Evolutionary conservation across 371 early-diverging fungal genomes (phyloP).

Genomic region (Mortierella sp.): DNA sequence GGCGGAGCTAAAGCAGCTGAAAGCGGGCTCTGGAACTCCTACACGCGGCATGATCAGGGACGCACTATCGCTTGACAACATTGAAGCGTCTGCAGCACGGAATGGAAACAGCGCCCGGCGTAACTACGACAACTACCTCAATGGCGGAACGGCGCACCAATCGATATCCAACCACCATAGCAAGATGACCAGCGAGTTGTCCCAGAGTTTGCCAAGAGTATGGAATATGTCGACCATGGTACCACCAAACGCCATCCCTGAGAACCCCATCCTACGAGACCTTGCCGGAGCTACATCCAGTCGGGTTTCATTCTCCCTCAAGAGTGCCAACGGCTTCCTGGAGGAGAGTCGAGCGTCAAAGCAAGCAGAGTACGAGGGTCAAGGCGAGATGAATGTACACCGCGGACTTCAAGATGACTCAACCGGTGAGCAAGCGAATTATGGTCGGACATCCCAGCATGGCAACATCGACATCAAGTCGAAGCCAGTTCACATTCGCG

Average conservation of each 20-base stretch:
- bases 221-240: conserved; percentile 32
- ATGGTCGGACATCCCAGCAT: conserved; percentile 37
- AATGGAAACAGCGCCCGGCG: conserved; percentile 22
- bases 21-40: conserved; percentile 13
- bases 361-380: conserved; percentile 35
- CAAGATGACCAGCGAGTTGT: conserved; percentile 39
- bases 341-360: conserved; percentile 49
- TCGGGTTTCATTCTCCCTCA: conserved; percentile 51
- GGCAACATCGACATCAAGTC: conserved; percentile 38
- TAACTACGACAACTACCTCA: conserved; percentile 28
- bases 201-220: conserved; percentile 49
- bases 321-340: conserved; percentile 47
- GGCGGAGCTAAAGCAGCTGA: conserved; percentile 40
- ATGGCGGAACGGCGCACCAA: conserved; percentile 31
- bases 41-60: conserved; percentile 33
- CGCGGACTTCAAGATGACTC: conserved; percentile 25
- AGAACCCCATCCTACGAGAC: conserved; percentile 34
- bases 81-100: conserved; percentile 19
- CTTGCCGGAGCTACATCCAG: conserved; percentile 17
- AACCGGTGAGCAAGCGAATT: conserved; percentile 27
- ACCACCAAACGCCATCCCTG: conserved; percentile 27
- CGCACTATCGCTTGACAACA: conserved; percentile 29
- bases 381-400: conserved; percentile 14
- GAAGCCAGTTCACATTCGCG: conserved; percentile 33
- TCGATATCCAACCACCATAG: conserved; percentile 28